A percentile compares a stretch with the other conserved stretches of the same genome.
phyloP scores from a whole-genome alignment of 805 yeast genomes.

The Nakazawaea holstii region DNA sequence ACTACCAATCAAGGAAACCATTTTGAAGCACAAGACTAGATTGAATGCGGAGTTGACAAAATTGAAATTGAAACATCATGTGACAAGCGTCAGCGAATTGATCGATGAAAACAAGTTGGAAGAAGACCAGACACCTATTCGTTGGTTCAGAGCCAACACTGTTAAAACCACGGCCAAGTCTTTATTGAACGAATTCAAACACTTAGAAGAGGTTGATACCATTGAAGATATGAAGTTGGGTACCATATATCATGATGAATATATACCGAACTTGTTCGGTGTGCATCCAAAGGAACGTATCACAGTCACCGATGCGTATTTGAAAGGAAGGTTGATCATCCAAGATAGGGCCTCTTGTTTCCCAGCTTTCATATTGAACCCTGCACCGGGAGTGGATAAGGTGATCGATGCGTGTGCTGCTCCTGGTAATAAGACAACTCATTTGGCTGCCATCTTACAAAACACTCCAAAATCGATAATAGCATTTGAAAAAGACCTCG shows the following conservation, averaged over 20 bases:
- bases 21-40: constrained; percentile 74
- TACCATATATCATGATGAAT: constrained; percentile 64
- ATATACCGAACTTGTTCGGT: constrained; percentile 75
- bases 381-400: constrained; percentile 44
- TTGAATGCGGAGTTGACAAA: constrained; percentile 78
- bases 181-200: constrained; percentile 34
- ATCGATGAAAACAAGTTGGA: constrained; percentile 45
- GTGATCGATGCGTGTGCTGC: constrained; percentile 96
- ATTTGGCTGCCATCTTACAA: constrained; percentile 63
- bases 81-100: constrained; percentile 46
- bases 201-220: constrained; percentile 39
- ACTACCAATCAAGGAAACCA: constrained; percentile 76
- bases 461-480: constrained; percentile 41
- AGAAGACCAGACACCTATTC: constrained; percentile 58
- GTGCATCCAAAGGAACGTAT: constrained; percentile 71
- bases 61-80: constrained; percentile 68
- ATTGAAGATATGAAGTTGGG: constrained; percentile 45
- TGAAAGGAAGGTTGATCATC: constrained; percentile 73
- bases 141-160: constrained; percentile 78
- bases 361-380: constrained; percentile 80
- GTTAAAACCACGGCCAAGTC: constrained; percentile 40
- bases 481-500: constrained; percentile 85
- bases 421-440: constrained; percentile 97
- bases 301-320: constrained; percentile 63
- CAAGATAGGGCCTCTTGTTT: constrained; percentile 97